Evolutionary conservation across 257 asterid genomes (phyloP), one percentile per base, ranked within the genome.

Genomic region (Scutellaria barbata): DNA sequence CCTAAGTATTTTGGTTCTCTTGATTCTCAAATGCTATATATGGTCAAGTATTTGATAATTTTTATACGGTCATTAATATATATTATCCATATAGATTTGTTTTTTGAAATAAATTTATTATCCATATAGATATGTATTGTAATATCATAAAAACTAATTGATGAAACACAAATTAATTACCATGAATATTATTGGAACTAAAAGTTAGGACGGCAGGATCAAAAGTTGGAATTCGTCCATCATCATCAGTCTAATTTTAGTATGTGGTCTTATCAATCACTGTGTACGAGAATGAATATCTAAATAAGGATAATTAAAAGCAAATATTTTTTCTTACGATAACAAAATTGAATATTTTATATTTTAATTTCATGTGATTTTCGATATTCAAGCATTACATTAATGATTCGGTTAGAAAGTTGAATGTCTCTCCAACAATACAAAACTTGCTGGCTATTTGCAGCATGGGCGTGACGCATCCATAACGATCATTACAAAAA

Each of bases 401-500:
- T 42, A 62, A 53, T 53, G 72, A 35, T 58, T 72, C 71, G 2
- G 81, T 77, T 72, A 51, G 55, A 72, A 20, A 42, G 74, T 17
- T 50, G 81, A 47, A 65, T 56, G 60, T 50, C 43, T 58, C 17
- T 72, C 61, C 74, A 77, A 71, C 70, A 66, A 71, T 35, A 51
- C 59, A 57, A 30, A 35, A 13, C 6, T 50, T 71, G 62, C 17
- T 69, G 76, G 63, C 62, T 62, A 62, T 59, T 68, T 66, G 66
- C 74, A 60, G 73, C 73, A 76, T 76, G 76, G 77, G 77, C 52
- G 60, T 72, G 77, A 63, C 76, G 73, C 58, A 43, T 63, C 63
- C 63, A 69, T 63, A 35, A 62, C 59, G 10, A 39, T 56, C 68
- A 66, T 66, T 74, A 47, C 33, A 54, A 11, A 47, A 10, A 3